Evolutionary conservation across 805 yeast species (phyloP), one percentile per base, ranked within the genome.

Genomic region (Hanseniaspora guilliermondii): DNA sequence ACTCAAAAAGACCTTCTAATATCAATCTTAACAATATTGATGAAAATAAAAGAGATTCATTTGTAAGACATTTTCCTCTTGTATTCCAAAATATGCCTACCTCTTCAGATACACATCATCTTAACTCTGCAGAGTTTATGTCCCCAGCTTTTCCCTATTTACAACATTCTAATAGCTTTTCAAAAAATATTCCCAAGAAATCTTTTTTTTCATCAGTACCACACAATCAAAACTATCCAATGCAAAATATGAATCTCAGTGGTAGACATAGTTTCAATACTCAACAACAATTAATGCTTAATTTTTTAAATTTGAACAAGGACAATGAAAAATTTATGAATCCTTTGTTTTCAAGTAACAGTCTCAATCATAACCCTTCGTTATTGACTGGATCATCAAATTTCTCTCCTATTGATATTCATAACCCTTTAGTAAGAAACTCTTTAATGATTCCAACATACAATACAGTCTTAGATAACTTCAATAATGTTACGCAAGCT

Each of bases 321-420:
- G 46, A 39, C 8, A 16, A 4, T 21, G 30, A 41, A 6, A 25
- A 17, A 30, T 5, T 24, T 8, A 12, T 35, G 1, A 36, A 36
- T 32, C 39, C 53, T 7, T 30, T 40, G 39, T 30, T 44, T 2
- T 32, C 46, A 30, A 8, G 33, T 6, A 38, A 25, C 19, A 44
- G 45, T 17, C 22, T 11, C 16, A 25, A 19, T 19, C 21, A 9
- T 7, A 25, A 24, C 9, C 19, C 44, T 7, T 4, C 30, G 4
- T 36, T 42, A 8, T 3, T 36, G 4, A 25, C 48, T 6, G 44
- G 48, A 14, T 42, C 54, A 3, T 42, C 54, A 17, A 24, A 33
- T 5, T 16, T 42, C n/a, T 50, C 54, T 17, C 54, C 54, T 2
- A 22, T 50, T 12, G 42, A 50, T 4, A 19, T 44, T 5, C 47